These are phyloP conservation scores for Acer yangbiense DNA, from an alignment of 345 rosid species.

Conservation along the genomic window DNA sequence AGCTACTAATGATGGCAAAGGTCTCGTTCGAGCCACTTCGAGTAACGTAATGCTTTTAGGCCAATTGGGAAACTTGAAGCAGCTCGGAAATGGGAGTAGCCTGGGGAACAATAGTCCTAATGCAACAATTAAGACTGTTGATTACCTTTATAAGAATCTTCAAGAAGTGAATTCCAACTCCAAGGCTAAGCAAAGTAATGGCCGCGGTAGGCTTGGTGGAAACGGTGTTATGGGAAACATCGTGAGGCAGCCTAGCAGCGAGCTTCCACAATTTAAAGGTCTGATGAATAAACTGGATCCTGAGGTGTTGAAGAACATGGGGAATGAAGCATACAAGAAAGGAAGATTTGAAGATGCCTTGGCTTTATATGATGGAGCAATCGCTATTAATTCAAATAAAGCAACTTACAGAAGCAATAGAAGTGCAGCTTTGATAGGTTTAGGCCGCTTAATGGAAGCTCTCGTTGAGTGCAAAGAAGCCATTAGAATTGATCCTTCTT, in stretches of 20 bases:
- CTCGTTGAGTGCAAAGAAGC: conserved; percentile 76
- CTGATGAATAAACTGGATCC: conserved; percentile 46
- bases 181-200: conserved; percentile 30
- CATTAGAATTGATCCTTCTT: conserved; percentile 60
- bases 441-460: conserved; percentile 78
- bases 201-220: conserved; percentile 28
- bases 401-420: conserved; percentile 76
- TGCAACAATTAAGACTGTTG: conserved; percentile 32
- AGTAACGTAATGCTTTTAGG: conserved; percentile 34
- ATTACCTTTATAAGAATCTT: conserved; percentile 21
- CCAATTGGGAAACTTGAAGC: conserved; percentile 46
- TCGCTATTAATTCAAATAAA: conserved; percentile 61
- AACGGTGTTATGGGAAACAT: conserved; percentile 73
- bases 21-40: conserved; percentile 40
- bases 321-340: conserved; percentile 76
- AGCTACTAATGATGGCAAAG: conserved; percentile 28
- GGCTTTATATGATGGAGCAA: conserved; percentile 70
- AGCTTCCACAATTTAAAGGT: conserved; percentile 25
- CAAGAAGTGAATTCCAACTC: conserved; percentile 20
- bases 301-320: conserved; percentile 64
- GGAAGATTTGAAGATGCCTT: conserved; percentile 79
- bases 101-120: conserved; percentile 26
- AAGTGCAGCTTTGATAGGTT: conserved; percentile 83
- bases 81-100: conserved; percentile 20
- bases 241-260: conserved; percentile 47